These are phyloP conservation scores for Casuarina equisetifolia DNA, from an alignment of 306 rosid species.

Conservation along the genomic window DNA sequence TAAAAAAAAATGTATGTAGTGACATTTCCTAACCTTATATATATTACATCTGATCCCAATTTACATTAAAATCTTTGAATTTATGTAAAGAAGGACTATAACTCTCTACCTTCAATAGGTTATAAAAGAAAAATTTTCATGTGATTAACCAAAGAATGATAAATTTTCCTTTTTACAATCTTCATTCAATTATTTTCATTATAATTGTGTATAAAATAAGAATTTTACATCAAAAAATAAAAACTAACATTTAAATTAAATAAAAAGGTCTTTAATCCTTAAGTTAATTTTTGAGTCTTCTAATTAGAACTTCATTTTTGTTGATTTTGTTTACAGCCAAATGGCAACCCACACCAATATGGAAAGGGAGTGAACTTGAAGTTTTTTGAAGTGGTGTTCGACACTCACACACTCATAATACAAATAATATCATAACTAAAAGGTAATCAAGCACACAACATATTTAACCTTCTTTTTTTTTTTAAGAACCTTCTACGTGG, in stretches of 20 bases:
- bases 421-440: too few relatives aligned
- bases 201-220: too few relatives aligned
- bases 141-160: background rate
- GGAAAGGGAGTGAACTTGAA: slow-evolving; percentile 94
- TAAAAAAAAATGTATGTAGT: slow-evolving; percentile 66
- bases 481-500: too few relatives aligned
- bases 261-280: too few relatives aligned
- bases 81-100: background rate
- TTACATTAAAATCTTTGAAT: slow-evolving; percentile 1
- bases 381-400: slow-evolving; percentile 51
- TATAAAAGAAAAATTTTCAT: background rate
- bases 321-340: slow-evolving; percentile 52
- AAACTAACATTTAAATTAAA: too few relatives aligned
- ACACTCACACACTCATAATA: too few relatives aligned
- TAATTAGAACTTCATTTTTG: slow-evolving; percentile 8
- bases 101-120: background rate
- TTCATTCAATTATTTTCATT: slow-evolving; percentile 7
- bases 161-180: slow-evolving; percentile 6
- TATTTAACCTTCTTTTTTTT: too few relatives aligned
- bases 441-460: too few relatives aligned
- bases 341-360: slow-evolving; percentile 70
- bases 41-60: slow-evolving; percentile 4
- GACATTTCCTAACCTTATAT: slow-evolving; percentile 11
- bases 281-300: too few relatives aligned
- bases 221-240: too few relatives aligned